These are phyloP conservation scores for Lichenothelia convexa DNA, from an alignment of 495 filamentous ascomycete species.

Conservation along the genomic window DNA sequence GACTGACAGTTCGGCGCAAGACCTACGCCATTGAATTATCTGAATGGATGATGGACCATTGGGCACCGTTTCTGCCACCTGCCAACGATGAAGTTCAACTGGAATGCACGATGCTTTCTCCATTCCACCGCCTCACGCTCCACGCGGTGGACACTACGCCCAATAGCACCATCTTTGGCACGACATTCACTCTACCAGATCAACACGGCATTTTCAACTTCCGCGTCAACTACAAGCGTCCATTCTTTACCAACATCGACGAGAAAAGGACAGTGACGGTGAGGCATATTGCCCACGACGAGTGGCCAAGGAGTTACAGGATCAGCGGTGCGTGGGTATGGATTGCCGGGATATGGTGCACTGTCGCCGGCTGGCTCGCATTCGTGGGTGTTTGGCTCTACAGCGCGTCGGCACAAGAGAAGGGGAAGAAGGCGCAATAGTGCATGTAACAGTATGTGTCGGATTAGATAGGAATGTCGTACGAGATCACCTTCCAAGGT, in stretches of 20 bases:
- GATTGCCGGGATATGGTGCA: constrained; percentile 75
- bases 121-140: constrained; percentile 83
- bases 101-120: constrained; percentile 96
- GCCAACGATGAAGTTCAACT: constrained; percentile 61
- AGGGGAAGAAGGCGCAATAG: constrained; percentile 57
- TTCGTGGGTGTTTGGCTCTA: constrained; percentile 87
- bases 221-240: constrained; percentile 85
- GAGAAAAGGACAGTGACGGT: constrained; percentile 92
- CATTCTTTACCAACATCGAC: constrained; percentile 74
- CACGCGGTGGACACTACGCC: constrained; percentile 32
- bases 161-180: constrained; percentile 55
- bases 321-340: constrained; percentile 90
- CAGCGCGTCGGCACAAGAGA: constrained; percentile 40
- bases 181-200: constrained; percentile 67
- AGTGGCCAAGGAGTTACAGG: constrained; percentile 78
- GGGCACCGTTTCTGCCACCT: constrained; percentile 53
- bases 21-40: constrained; percentile 77
- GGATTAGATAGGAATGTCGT: constrained; percentile 1
- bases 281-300: constrained; percentile 88
- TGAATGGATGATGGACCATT: constrained; percentile 55
- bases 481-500: no score
- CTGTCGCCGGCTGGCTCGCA: constrained; percentile 62
- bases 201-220: constrained; percentile 98
- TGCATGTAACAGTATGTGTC: no score
- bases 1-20: constrained; percentile 24